Percentiles rank a stretch among this genome's conserved stretches.
Evolutionary conservation across 345 rosid genomes (phyloP).

Genomic region (Citrus cavaleriei): DNA sequence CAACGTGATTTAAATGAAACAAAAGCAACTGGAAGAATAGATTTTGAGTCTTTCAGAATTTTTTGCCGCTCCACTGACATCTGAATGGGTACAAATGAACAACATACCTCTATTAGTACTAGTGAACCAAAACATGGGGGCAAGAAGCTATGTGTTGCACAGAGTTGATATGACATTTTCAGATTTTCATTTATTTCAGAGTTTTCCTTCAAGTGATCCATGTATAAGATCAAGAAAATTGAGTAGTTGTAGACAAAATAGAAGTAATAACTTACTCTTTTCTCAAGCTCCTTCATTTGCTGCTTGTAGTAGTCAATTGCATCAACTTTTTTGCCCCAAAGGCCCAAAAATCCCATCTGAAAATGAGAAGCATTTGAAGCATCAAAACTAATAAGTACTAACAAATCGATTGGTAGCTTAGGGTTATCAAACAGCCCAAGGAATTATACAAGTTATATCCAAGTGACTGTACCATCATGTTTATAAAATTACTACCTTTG

Average conservation of each 20-base stretch:
- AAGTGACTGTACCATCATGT: not conserved
- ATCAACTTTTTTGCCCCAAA: constrained; percentile 77
- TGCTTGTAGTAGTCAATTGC: constrained; percentile 77
- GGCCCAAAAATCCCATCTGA: constrained; percentile 88
- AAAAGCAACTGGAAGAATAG: constrained; percentile 76
- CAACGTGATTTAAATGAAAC: constrained; percentile 91
- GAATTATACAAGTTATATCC: not conserved
- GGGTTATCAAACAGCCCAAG: not conserved
- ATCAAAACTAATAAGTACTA: constrained; percentile 7
- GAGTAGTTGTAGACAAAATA: not conserved
- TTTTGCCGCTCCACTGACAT: constrained; percentile 72
- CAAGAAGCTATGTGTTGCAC: not conserved
- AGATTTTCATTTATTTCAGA: not conserved
- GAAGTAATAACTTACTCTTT: constrained; percentile 41
- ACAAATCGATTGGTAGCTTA: not conserved
- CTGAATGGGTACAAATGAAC: constrained; percentile 31
- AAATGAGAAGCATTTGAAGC: constrained; percentile 9
- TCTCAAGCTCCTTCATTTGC: constrained; percentile 52
- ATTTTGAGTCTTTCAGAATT: constrained; percentile 64
- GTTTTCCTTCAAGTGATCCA: not conserved
- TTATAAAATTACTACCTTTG: constrained; percentile 44
- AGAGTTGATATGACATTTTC: not conserved
- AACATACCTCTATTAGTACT: constrained; percentile 4
- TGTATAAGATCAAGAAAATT: not conserved
- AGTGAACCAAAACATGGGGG: not conserved